These are phyloP conservation scores for Chytriomyces confervae DNA, from an alignment of 192 early-diverging fungal genomes.

Conservation along the genomic window DNA sequence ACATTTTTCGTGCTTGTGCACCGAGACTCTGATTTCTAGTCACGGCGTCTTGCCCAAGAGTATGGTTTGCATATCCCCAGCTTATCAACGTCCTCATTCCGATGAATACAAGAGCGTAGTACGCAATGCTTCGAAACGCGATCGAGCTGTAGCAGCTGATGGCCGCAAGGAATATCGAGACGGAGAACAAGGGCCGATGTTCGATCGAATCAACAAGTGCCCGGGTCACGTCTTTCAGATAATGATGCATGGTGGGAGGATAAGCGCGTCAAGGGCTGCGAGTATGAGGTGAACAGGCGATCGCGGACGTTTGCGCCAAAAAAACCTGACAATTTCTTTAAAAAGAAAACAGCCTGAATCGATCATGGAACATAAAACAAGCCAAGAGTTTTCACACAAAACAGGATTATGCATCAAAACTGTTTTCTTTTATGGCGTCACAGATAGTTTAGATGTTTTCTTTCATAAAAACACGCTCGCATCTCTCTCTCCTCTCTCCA, in stretches of 20 bases:
- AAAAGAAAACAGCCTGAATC: too few relatives aligned
- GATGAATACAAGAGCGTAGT: conserved; percentile 6
- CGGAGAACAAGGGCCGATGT: conserved; percentile 1
- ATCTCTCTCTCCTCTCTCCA: conserved; percentile 43
- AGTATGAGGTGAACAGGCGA: too few relatives aligned
- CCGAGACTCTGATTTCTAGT: neutral
- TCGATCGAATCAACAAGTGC: neutral
- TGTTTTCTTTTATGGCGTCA: too few relatives aligned
- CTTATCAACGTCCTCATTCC: neutral
- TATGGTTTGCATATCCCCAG: neutral
- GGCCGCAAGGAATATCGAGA: neutral
- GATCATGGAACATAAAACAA: too few relatives aligned
- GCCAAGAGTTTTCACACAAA: too few relatives aligned
- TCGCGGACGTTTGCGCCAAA: too few relatives aligned
- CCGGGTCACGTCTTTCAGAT: too few relatives aligned
- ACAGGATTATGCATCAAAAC: too few relatives aligned
- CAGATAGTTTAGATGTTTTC: too few relatives aligned
- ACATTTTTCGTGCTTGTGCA: neutral
- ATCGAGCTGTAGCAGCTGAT: conserved; percentile 7
- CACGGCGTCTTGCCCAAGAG: neutral
- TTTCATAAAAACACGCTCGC: conserved; percentile 4
- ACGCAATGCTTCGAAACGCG: neutral
- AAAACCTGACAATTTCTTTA: too few relatives aligned
- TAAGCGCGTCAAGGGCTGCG: too few relatives aligned
- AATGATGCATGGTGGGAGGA: too few relatives aligned